Evolutionary conservation across 1,284 basidiomycete species (phyloP).

Genomic region (Caloboletus inedulis): DNA sequence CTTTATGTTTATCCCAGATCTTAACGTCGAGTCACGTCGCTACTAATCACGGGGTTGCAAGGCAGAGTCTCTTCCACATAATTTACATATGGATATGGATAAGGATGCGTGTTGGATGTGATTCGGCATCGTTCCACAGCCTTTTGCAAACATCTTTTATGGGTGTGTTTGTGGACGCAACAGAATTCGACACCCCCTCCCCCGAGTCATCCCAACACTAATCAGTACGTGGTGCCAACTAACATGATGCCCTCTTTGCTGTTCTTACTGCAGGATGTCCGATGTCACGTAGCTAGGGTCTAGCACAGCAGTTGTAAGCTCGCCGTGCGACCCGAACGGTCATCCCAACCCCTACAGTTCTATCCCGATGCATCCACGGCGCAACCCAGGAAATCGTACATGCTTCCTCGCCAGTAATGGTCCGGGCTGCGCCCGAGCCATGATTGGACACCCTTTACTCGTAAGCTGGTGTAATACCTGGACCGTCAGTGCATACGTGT

Average conservation of each 20-base stretch:
- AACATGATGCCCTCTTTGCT: neutral
- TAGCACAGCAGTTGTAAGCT: slow-evolving; percentile 4
- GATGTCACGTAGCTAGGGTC: neutral
- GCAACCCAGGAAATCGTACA: slow-evolving; percentile 1
- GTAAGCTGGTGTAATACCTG: neutral
- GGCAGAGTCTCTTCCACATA: slow-evolving; percentile 13
- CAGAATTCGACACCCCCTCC: neutral
- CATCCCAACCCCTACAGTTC: neutral
- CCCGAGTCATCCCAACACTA: neutral
- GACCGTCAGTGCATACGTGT: neutral
- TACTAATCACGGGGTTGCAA: slow-evolving; percentile 21
- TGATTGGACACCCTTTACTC: neutral
- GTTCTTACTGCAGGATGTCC: slow-evolving; percentile 1
- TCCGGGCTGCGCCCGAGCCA: neutral
- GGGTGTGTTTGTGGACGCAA: neutral
- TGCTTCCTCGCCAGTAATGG: neutral
- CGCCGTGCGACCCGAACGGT: neutral
- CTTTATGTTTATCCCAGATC: slow-evolving; percentile 21
- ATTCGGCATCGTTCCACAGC: neutral
- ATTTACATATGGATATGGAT: slow-evolving; percentile 10
- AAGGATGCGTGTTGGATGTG: neutral
- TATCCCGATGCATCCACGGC: neutral
- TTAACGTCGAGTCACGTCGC: slow-evolving; percentile 12
- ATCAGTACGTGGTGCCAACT: slow-evolving; percentile 10
- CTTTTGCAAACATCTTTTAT: neutral